Conservation (phyloP, 2,329 filamentous ascomycete species). For the Phialocephala subalpina region DNA sequence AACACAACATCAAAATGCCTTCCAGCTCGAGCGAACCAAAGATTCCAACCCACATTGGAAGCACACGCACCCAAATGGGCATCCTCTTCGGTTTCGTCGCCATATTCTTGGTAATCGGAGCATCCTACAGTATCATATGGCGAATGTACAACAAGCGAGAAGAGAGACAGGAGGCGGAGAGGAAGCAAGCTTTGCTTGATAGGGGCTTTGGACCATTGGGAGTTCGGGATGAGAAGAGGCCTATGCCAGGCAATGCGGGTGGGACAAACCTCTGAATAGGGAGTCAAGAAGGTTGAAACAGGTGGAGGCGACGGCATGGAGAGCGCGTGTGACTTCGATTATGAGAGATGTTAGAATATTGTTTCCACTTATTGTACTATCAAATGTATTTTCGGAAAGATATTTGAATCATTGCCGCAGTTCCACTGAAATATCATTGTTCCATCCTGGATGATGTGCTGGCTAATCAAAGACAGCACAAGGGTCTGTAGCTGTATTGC, state of each 20-base stretch:
- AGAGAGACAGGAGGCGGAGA: conserved; percentile 18
- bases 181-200: conserved; percentile 20
- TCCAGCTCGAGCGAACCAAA: conserved; percentile 8
- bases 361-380: no score
- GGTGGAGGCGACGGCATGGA: no score
- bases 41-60: not conserved
- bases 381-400: no score
- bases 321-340: no score
- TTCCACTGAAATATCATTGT: no score
- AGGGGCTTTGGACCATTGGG: conserved; percentile 20
- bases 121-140: conserved; percentile 15
- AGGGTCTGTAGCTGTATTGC: no score
- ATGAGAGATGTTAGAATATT: no score
- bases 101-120: conserved; percentile 19
- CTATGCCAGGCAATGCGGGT: not conserved
- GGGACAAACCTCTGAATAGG: not conserved
- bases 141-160: conserved; percentile 20
- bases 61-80: conserved; percentile 11
- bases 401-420: no score
- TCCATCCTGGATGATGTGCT: no score
- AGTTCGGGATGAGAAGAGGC: conserved; percentile 11
- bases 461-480: no score
- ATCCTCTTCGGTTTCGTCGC: conserved; percentile 28
- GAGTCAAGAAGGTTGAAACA: no score
- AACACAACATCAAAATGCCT: conserved; percentile 11